These are phyloP conservation scores for Phycomyces nitens DNA, from an alignment of 192 early-diverging fungal species.

Conservation along the genomic window DNA sequence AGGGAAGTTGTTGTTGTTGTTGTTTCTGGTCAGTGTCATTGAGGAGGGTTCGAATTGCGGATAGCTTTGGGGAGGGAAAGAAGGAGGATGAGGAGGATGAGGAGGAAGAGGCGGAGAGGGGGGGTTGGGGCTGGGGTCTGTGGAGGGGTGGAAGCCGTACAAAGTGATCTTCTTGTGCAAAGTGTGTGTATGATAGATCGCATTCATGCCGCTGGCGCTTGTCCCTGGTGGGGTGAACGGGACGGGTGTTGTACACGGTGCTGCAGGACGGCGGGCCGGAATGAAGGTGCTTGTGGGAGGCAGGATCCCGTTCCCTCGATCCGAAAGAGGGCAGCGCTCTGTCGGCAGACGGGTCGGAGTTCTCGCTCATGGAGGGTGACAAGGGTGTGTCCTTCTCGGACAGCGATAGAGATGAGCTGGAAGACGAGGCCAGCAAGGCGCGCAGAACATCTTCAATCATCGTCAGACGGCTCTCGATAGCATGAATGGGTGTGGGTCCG, in stretches of 20 bases:
- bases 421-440: constrained; percentile 6
- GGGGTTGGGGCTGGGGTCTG: neutral
- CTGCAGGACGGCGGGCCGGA: constrained; percentile 12
- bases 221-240: constrained; percentile 2
- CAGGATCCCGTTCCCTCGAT: neutral
- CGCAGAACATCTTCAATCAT: constrained; percentile 24
- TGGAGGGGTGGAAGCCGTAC: constrained; percentile 1
- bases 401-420: neutral
- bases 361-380: neutral
- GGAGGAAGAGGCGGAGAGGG: constrained; percentile 18
- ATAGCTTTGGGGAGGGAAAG: neutral
- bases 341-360: constrained; percentile 4
- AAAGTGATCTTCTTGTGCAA: neutral
- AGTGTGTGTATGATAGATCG: neutral
- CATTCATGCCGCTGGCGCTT: neutral
- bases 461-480: constrained; percentile 15
- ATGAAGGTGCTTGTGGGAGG: constrained; percentile 6
- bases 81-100: constrained; percentile 17
- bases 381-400: neutral
- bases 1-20: neutral
- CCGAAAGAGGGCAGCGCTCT: neutral
- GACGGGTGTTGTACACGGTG: constrained; percentile 1
- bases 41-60: neutral
- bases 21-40: neutral
- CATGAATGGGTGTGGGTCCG: constrained; percentile 6